phyloP scores from a whole-genome alignment of 805 yeast species.

The Starmera pachycereana region DNA sequence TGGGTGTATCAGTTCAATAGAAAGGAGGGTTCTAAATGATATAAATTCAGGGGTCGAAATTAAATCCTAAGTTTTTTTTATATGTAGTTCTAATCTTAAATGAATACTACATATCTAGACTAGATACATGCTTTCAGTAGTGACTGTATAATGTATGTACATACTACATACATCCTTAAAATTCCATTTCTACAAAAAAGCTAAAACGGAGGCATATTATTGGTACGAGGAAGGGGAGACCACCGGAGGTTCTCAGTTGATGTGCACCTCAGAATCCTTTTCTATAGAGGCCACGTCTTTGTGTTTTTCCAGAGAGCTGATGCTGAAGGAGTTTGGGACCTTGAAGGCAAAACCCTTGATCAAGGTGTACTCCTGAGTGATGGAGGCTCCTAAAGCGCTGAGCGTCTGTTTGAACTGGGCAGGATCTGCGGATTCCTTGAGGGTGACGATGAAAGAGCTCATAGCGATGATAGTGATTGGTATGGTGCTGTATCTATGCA shows the following conservation, averaged over 20 bases:
- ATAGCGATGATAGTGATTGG: too few species aligned
- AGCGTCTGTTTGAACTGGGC: too few species aligned
- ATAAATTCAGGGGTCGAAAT: neutral
- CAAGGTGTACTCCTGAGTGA: conserved; percentile 49
- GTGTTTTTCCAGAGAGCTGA: conserved; percentile 34
- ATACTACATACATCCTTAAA: too few species aligned
- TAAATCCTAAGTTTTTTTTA: neutral
- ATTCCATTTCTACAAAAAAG: neutral
- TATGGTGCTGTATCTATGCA: too few species aligned
- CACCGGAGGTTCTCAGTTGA: neutral
- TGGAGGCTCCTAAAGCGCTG: conserved; percentile 4
- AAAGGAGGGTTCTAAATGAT: neutral
- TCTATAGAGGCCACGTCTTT: conserved; percentile 50
- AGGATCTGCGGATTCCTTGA: too few species aligned
- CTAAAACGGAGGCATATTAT: neutral
- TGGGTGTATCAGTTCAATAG: too few species aligned
- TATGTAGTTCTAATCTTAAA: too few species aligned
- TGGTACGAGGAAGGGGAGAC: too few species aligned
- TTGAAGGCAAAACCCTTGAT: conserved; percentile 59
- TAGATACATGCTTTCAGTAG: too few species aligned
- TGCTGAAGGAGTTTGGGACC: conserved; percentile 41
- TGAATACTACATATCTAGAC: neutral
- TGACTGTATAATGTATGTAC: neutral
- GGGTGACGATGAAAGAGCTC: too few species aligned
- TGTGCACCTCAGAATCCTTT: conserved; percentile 53